Evolutionary conservation across 768 basidiomycete genomes (phyloP).

Genomic region (Suillus variegatus): DNA sequence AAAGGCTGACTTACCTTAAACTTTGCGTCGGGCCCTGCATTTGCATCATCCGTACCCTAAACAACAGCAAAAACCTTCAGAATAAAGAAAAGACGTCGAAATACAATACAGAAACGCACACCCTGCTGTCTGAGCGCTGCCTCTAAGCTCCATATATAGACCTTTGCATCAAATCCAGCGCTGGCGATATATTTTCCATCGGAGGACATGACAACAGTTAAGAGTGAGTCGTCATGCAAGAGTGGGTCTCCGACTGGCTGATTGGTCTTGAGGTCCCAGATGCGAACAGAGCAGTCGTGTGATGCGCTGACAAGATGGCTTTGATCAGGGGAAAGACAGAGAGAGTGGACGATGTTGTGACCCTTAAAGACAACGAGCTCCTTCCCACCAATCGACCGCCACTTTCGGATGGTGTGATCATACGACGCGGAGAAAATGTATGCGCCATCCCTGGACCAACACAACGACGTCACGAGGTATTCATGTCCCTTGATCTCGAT

Average conservation of each 20-base stretch:
- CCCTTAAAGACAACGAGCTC: not conserved
- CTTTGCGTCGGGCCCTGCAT: no score
- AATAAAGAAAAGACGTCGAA: no score
- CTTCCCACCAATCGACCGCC: not conserved
- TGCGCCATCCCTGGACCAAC: not conserved
- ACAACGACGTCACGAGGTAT: fast-evolving
- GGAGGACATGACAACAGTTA: not conserved
- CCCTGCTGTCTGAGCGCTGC: not conserved
- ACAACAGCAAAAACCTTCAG: no score
- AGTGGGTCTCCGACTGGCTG: not conserved
- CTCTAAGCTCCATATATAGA: not conserved
- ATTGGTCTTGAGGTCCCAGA: not conserved
- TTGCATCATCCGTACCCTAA: no score
- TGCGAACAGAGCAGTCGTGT: not conserved
- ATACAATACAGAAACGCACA: no score
- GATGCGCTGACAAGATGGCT: not conserved
- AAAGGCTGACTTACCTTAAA: no score
- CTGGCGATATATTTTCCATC: not conserved
- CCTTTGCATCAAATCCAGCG: not conserved
- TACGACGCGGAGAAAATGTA: not conserved
- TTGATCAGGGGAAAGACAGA: not conserved
- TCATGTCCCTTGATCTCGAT: not conserved
- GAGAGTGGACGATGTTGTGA: not conserved
- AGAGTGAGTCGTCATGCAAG: not conserved
- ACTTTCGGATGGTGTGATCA: not conserved